phyloP scores from a whole-genome alignment of 163 green algal species.

The Scenedesmus sp. region DNA sequence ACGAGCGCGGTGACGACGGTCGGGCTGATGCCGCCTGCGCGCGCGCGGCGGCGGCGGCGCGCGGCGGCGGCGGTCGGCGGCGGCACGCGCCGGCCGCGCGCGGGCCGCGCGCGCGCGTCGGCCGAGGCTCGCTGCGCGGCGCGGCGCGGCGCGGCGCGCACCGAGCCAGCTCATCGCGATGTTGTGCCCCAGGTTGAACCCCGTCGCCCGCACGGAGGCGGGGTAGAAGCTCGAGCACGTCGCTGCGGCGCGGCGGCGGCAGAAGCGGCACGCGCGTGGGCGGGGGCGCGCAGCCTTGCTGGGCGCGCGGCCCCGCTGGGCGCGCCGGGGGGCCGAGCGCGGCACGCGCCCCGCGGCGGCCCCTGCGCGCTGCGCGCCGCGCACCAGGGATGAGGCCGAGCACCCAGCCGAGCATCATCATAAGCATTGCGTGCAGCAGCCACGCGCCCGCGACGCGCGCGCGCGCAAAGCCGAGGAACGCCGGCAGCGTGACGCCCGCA shows the following conservation, averaged over 20 bases:
- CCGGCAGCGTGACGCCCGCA: neutral
- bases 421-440: conserved; percentile 32
- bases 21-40: conserved; percentile 13
- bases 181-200: conserved; percentile 35
- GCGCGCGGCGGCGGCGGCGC: too few species aligned
- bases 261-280: conserved; percentile 8
- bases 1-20: conserved; percentile 29
- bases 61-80: too few species aligned
- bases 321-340: too few species aligned
- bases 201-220: conserved; percentile 6
- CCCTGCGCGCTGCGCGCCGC: too few species aligned
- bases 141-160: neutral
- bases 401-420: conserved; percentile 32
- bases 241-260: neutral
- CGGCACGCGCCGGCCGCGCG: too few species aligned
- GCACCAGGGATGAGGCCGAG: conserved; percentile 27
- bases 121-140: too few species aligned
- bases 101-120: too few species aligned
- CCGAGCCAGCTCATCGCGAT: conserved; percentile 38
- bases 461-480: neutral
- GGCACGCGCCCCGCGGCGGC: too few species aligned
- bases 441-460: neutral
- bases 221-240: conserved; percentile 28
- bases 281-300: too few species aligned
- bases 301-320: too few species aligned